Evolutionary conservation across 83 land plant species (phyloP).

Genomic region (Isoetes engelmannii): DNA sequence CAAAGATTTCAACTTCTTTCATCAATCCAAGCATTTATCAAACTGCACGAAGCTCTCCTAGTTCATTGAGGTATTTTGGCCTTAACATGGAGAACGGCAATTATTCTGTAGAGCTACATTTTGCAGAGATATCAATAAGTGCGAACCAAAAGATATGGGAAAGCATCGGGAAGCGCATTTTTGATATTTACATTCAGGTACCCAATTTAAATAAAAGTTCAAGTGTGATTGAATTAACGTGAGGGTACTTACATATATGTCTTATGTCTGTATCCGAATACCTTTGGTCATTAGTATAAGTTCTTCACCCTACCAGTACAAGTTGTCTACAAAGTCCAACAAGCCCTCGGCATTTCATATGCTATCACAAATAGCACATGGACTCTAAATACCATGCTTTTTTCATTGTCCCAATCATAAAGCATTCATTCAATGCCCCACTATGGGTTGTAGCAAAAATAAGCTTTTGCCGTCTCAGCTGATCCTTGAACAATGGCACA

Average conservation of each 20-base stretch:
- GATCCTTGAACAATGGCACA: too few species aligned
- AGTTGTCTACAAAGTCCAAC: too few species aligned
- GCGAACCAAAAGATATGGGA: slow-evolving; percentile 3
- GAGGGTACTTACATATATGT: not conserved
- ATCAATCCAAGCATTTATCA: slow-evolving; percentile 5
- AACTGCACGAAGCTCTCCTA: slow-evolving; percentile 24
- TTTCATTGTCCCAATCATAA: too few species aligned
- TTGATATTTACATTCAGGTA: slow-evolving; percentile 65
- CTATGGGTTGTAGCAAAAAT: too few species aligned
- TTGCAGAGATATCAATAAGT: slow-evolving; percentile 21
- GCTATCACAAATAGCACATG: too few species aligned
- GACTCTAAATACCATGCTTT: too few species aligned
- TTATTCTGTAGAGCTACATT: slow-evolving; percentile 26
- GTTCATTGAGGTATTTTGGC: slow-evolving; percentile 21
- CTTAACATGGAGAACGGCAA: slow-evolving; percentile 23
- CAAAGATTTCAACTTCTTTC: not conserved
- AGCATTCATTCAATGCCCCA: too few species aligned
- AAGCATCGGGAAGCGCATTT: slow-evolving; percentile 44
- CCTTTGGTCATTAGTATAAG: too few species aligned
- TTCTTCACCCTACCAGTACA: too few species aligned
- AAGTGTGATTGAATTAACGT: not conserved
- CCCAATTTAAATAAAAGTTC: not conserved
- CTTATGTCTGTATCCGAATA: not conserved
- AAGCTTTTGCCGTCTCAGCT: too few species aligned
- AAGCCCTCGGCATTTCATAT: too few species aligned